These are phyloP conservation scores for Pseudogymnoascus sp. DNA, from an alignment of 2,329 filamentous ascomycete species.

Conservation along the genomic window DNA sequence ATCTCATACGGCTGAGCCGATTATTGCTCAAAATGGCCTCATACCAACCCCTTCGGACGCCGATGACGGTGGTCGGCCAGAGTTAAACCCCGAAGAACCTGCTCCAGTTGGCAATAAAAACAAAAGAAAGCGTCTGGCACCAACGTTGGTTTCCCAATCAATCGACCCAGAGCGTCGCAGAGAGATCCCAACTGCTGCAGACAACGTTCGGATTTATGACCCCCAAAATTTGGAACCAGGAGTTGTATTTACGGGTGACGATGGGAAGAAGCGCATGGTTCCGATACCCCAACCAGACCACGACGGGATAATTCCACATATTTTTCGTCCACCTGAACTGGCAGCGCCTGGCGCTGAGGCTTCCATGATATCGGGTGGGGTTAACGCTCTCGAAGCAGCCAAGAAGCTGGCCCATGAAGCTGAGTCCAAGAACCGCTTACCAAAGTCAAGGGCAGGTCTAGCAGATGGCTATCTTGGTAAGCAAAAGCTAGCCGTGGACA, in stretches of 20 bases:
- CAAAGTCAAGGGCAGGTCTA: conserved; percentile 4
- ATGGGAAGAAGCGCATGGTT: conserved; percentile 19
- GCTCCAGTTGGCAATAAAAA: conserved; percentile 14
- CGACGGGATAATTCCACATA: neutral
- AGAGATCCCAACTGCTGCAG: conserved; percentile 19
- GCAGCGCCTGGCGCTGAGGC: neutral
- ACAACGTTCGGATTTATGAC: conserved; percentile 15
- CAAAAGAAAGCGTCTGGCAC: conserved; percentile 27
- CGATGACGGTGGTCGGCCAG: neutral
- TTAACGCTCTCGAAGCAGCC: neutral
- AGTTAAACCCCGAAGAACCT: neutral
- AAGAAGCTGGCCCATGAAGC: conserved; percentile 4
- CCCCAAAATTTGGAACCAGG: conserved; percentile 15
- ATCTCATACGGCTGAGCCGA: neutral
- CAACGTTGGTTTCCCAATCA: conserved; percentile 21
- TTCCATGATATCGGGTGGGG: neutral
- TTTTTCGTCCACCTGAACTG: neutral
- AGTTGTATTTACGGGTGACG: conserved; percentile 13
- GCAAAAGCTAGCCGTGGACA: conserved; percentile 29
- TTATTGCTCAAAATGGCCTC: neutral
- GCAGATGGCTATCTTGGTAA: conserved; percentile 30
- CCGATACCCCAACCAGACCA: neutral
- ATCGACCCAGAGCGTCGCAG: conserved; percentile 18
- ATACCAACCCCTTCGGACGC: neutral
- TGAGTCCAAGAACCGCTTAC: conserved; percentile 2